These are phyloP conservation scores for Xylaria sp. DNA, from an alignment of 2,329 filamentous ascomycete genomes.

Conservation along the genomic window DNA sequence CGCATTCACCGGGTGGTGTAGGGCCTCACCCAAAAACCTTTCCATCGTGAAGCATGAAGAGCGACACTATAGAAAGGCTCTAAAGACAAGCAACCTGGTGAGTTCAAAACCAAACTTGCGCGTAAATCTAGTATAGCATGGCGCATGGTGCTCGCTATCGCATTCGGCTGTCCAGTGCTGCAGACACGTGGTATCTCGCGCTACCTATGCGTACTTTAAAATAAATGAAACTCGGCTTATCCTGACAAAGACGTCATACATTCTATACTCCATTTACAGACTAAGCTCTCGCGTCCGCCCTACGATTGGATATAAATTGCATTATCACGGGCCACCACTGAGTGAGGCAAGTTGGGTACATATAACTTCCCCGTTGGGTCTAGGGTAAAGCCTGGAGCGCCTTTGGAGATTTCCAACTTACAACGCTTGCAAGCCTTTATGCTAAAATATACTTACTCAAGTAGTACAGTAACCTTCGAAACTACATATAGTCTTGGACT, in stretches of 20 bases:
- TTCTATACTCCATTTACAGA: neutral
- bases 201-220: neutral
- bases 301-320: neutral
- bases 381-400: too few species aligned
- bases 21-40: neutral
- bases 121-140: neutral
- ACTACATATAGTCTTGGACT: too few species aligned
- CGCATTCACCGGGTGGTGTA: too few species aligned
- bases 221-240: neutral
- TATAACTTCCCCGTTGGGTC: too few species aligned
- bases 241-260: constrained; percentile 13
- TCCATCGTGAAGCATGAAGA: neutral
- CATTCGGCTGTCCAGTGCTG: neutral
- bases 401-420: too few species aligned
- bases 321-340: too few species aligned
- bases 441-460: too few species aligned
- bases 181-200: neutral
- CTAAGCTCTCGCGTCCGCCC: neutral
- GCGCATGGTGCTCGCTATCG: neutral
- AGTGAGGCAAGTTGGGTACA: too few species aligned
- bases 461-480: too few species aligned
- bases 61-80: neutral
- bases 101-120: too few species aligned
- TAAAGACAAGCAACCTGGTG: too few species aligned
- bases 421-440: too few species aligned